Conservation (phyloP, 768 basidiomycete genomes). For the Macrocybe gigantea region DNA sequence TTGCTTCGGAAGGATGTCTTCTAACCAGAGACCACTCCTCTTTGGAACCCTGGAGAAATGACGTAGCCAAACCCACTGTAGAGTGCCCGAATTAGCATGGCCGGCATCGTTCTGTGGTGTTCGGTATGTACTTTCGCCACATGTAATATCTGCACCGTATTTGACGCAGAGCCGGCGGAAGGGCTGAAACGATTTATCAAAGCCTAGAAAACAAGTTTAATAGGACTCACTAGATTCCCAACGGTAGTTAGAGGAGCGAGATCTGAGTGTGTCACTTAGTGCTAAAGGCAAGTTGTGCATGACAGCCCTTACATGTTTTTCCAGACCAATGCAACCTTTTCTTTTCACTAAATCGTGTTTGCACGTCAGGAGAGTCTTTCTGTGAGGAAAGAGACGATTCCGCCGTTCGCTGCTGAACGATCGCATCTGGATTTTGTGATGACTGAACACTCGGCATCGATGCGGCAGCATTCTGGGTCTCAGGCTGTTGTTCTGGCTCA, state of each 20-base stretch:
- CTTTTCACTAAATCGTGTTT: conserved; percentile 73
- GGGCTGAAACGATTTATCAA: conserved; percentile 43
- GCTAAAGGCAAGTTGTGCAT: background rate
- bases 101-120: background rate
- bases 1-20: conserved; percentile 79
- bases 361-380: conserved; percentile 63
- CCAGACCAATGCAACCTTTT: conserved; percentile 81
- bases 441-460: background rate
- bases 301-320: conserved; percentile 62
- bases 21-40: conserved; percentile 95
- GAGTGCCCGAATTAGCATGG: background rate
- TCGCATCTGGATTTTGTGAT: conserved; percentile 2
- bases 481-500: conserved; percentile 33
- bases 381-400: conserved; percentile 23
- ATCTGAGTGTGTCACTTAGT: conserved; percentile 13
- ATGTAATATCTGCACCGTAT: conserved; percentile 91
- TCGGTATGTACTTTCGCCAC: conserved; percentile 71
- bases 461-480: conserved; percentile 10
- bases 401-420: conserved; percentile 29
- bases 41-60: conserved; percentile 81
- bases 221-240: conserved; percentile 70
- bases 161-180: conserved; percentile 86
- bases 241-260: conserved; percentile 84
- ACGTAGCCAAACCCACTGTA: conserved; percentile 87
- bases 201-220: background rate